Percentiles rank a stretch among this genome's conserved stretches.
phyloP scores from a whole-genome alignment of 371 early-diverging fungal genomes.

The Furculomyces boomerangus region DNA sequence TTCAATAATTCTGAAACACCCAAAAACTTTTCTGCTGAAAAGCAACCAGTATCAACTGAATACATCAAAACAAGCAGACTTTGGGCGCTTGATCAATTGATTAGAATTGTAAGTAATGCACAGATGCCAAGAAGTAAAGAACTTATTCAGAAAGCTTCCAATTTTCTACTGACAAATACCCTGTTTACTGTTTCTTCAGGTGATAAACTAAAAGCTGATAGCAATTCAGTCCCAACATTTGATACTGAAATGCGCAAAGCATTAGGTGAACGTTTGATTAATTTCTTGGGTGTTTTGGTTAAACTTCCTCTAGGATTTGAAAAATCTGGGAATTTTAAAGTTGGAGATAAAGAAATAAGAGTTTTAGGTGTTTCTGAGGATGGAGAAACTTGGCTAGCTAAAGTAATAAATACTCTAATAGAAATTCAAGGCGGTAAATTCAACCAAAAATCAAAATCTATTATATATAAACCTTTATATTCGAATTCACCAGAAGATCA shows the following conservation, averaged over 20 bases:
- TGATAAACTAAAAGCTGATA: background rate
- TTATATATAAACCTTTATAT: too few relatives aligned
- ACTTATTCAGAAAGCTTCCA: conserved; percentile 39
- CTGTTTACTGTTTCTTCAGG: conserved; percentile 27
- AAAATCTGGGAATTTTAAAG: background rate
- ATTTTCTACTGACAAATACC: conserved; percentile 49
- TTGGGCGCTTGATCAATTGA: conserved; percentile 71
- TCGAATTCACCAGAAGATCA: too few relatives aligned
- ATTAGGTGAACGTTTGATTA: background rate
- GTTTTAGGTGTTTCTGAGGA: background rate
- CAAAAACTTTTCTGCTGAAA: background rate
- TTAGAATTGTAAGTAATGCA: conserved; percentile 42
- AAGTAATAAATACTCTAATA: background rate
- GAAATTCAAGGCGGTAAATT: background rate
- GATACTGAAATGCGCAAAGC: background rate
- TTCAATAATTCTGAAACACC: conserved; percentile 1
- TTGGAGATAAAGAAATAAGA: background rate
- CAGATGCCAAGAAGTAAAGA: conserved; percentile 53
- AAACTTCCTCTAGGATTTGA: background rate
- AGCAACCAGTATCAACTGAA: conserved; percentile 11
- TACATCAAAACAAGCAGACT: conserved; percentile 35
- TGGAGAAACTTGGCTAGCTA: background rate
- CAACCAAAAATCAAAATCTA: background rate
- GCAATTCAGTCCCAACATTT: background rate
- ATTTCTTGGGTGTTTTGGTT: background rate